A percentile compares a stretch with the other conserved stretches of the same genome.
These are phyloP conservation scores for Astrephomene gubernaculifera DNA, from an alignment of 139 green algal genomes.

Conservation along the genomic window DNA sequence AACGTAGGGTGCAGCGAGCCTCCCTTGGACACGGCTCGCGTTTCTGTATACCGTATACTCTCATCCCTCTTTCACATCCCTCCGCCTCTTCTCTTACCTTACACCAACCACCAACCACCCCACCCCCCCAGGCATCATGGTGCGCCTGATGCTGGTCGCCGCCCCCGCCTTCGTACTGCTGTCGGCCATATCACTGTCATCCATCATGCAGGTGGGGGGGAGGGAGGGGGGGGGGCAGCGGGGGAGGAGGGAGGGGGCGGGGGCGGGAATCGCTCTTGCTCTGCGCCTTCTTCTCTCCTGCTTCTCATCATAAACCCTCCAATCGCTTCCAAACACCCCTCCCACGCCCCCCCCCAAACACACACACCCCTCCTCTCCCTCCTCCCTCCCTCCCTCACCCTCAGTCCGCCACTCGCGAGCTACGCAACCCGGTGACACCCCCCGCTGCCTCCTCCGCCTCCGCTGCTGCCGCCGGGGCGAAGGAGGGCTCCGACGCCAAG, in stretches of 20 bases:
- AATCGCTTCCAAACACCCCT: too few species aligned
- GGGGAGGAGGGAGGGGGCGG: background rate
- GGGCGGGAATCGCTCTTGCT: too few species aligned
- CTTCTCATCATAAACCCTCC: too few species aligned
- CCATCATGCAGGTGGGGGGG: constrained; percentile 37
- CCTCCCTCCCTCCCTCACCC: too few species aligned
- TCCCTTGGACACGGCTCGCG: too few species aligned
- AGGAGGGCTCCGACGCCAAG: background rate
- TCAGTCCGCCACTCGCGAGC: background rate
- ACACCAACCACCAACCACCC: background rate
- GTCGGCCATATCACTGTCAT: constrained; percentile 48
- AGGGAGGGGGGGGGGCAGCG: background rate
- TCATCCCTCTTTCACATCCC: too few species aligned
- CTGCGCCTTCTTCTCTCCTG: too few species aligned
- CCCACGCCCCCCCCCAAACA: too few species aligned
- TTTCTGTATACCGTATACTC: too few species aligned
- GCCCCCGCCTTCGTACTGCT: constrained; percentile 73
- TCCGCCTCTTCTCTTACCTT: background rate
- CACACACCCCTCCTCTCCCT: too few species aligned
- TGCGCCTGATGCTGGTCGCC: constrained; percentile 79
- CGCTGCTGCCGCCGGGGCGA: background rate
- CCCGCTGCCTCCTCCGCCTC: too few species aligned
- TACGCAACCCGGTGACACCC: background rate
- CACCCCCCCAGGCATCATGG: constrained; percentile 65
- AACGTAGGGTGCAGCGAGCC: too few species aligned